Conservation (phyloP, 2,329 filamentous ascomycete species). For the Chrysoporthe deuterocubensis region DNA sequence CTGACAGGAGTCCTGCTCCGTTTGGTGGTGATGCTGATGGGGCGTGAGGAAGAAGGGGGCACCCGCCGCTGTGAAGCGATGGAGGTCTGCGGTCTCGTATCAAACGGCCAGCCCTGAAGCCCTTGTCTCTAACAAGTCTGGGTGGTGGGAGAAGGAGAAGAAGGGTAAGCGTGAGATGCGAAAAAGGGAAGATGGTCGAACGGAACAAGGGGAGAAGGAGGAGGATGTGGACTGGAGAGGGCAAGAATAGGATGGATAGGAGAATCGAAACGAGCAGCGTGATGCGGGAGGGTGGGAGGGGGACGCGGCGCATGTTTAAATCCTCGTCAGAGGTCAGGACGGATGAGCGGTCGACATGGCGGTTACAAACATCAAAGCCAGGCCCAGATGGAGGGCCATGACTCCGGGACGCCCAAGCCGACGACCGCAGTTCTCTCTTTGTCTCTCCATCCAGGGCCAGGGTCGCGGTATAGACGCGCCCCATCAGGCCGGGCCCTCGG, state of each 20-base stretch:
- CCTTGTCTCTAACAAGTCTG: conserved; percentile 21
- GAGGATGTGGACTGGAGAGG: not conserved
- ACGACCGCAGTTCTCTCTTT: not conserved
- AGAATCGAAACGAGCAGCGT: conserved; percentile 21
- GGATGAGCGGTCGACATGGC: conserved; percentile 26
- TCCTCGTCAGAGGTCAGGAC: conserved; percentile 27
- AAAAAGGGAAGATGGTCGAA: conserved; percentile 15
- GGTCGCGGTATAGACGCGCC: conserved; percentile 24
- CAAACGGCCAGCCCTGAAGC: conserved; percentile 27
- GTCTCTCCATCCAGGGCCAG: conserved; percentile 16
- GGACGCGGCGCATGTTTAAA: conserved; percentile 30
- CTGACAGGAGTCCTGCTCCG: conserved; percentile 30
- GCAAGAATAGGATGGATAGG: conserved; percentile 19
- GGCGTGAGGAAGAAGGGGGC: not conserved
- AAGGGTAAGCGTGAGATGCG: not conserved
- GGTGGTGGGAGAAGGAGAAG: not conserved
- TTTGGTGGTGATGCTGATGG: not conserved
- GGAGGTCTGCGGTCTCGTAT: conserved; percentile 26
- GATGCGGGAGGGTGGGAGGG: conserved; percentile 11
- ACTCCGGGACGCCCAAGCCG: conserved; percentile 26
- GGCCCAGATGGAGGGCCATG: conserved; percentile 23
- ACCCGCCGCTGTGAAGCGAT: conserved; percentile 24
- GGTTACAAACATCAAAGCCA: conserved; percentile 25
- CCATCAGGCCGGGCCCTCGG: conserved; percentile 25
- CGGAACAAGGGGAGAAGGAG: conserved; percentile 1